Percentiles rank a stretch among this genome's conserved stretches.
Conservation (phyloP, 2,329 filamentous ascomycete species). For the Rhynchosporium graminicola region DNA sequence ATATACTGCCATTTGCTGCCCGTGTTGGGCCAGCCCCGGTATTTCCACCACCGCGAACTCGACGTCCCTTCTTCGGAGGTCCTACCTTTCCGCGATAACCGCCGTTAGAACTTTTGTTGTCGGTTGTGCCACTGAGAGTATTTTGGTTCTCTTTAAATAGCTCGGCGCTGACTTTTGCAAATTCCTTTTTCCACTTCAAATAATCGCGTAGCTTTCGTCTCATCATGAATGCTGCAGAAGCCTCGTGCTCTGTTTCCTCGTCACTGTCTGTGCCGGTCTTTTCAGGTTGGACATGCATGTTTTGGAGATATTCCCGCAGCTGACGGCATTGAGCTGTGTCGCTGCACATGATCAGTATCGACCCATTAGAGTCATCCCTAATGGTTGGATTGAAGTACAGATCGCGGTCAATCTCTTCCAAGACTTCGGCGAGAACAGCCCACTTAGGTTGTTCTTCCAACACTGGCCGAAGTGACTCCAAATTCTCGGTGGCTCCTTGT, state of each 20-base stretch:
- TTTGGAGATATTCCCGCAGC: conserved; percentile 86
- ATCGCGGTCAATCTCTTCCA: conserved; percentile 92
- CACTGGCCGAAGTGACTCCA: conserved; percentile 65
- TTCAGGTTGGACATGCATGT: conserved; percentile 72
- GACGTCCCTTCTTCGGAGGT: conserved; percentile 81
- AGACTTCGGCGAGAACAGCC: conserved; percentile 81
- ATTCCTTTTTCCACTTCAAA: conserved; percentile 85
- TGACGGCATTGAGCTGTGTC: conserved; percentile 85
- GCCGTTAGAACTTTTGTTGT: conserved; percentile 48
- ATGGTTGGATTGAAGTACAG: conserved; percentile 76
- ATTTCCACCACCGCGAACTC: conserved; percentile 76
- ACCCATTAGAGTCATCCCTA: conserved; percentile 86
- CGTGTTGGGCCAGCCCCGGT: conserved; percentile 60
- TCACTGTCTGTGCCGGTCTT: conserved; percentile 45
- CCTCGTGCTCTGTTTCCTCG: conserved; percentile 56
- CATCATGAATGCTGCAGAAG: conserved; percentile 87
- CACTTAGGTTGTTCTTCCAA: conserved; percentile 96
- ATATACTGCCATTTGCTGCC: conserved; percentile 71
- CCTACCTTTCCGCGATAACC: conserved; percentile 55
- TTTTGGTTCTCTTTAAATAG: conserved; percentile 81
- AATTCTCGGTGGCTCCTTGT: conserved; percentile 37
- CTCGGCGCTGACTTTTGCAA: conserved; percentile 78
- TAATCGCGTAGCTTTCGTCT: conserved; percentile 83
- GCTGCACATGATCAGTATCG: conserved; percentile 92
- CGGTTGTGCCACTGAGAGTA: conserved; percentile 66